Evolutionary conservation across 2,329 filamentous ascomycete species (phyloP), one percentile per base, ranked within the genome.

Genomic region (Cladobotryum protrusum): DNA sequence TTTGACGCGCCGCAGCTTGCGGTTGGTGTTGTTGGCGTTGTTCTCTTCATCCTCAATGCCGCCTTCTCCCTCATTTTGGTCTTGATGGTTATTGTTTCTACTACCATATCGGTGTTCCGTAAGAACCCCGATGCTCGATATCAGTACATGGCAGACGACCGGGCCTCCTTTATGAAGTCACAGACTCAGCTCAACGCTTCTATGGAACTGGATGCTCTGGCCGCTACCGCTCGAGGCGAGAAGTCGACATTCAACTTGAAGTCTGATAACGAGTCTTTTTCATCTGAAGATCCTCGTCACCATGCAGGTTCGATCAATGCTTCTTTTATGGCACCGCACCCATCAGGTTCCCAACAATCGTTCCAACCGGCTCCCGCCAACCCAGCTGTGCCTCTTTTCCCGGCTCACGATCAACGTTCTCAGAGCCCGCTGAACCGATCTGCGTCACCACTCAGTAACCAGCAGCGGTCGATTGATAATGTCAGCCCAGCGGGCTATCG

Each of bases 81-180:
- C 54, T 75, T 96, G 60, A 83, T 96, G 70, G 82, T 96, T 42
- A 70, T 76, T 47, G 66, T 72, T 78, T 68, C 88, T 11, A 71
- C 69, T 19, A 59, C 63, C 4, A 60, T 91, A 57, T 86, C 88
- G 44, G 82, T 96, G 63, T 82, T 89, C 65, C 88, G 88, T 52
- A 95, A 93, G 78, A 93, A 96, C 71, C 91, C 91, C 15, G 91
- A 96, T 65, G 89, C 86, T 39, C 84, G 89, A 53, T 96, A 96
- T 70, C 89, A 95, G 68, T 89, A 88, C 60, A 96, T 96, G 90
- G 86, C 86, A 47, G 91, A 96, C 62, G 91, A 96, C 68, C 86
- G 91, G 60, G 89, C 89, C 48, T 96, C 90, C 9, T 96, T 96
- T 72, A 95, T 96, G 83, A 96, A 96, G 75, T 95, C 89, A 13